Conservation (phyloP, 768 basidiomycete species). For the Lyophyllum decastes region DNA sequence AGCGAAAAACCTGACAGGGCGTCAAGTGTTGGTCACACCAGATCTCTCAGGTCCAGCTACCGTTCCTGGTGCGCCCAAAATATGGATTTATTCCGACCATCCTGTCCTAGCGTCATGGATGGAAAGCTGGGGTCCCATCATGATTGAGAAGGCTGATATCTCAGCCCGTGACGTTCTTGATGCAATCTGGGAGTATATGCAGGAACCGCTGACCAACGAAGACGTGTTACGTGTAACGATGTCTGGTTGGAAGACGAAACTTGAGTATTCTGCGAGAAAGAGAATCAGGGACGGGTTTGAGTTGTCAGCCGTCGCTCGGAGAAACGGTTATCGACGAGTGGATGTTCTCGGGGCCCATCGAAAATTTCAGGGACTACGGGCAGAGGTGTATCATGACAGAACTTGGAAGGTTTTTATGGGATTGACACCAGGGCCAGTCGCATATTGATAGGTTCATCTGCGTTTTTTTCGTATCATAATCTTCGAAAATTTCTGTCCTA, state of each 20-base stretch:
- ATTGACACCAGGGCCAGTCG: constrained; percentile 38
- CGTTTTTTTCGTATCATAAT: neutral
- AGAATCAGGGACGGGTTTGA: constrained; percentile 41
- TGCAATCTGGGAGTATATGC: constrained; percentile 52
- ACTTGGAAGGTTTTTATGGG: constrained; percentile 50
- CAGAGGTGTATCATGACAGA: constrained; percentile 34
- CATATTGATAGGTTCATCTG: constrained; percentile 2
- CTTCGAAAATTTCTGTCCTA: neutral
- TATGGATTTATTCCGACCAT: constrained; percentile 41
- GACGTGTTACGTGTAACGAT: constrained; percentile 29
- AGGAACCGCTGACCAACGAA: constrained; percentile 35
- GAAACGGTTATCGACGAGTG: constrained; percentile 44
- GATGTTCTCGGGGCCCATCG: constrained; percentile 51
- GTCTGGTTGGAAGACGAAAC: constrained; percentile 2
- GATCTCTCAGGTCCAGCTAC: constrained; percentile 34
- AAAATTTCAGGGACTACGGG: constrained; percentile 46
- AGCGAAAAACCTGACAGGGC: constrained; percentile 33
- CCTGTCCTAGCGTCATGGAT: constrained; percentile 41
- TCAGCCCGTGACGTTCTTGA: constrained; percentile 48
- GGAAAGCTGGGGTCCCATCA: constrained; percentile 52
- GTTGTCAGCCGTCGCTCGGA: constrained; percentile 38
- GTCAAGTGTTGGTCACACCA: constrained; percentile 27
- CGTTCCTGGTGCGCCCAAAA: constrained; percentile 27
- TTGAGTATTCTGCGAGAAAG: constrained; percentile 27
- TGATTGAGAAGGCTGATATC: constrained; percentile 35